Percentiles rank a stretch among this genome's conserved stretches.
Evolutionary conservation across 208 protist genomes (phyloP).

Genomic region (Leishmania guyanensis): DNA sequence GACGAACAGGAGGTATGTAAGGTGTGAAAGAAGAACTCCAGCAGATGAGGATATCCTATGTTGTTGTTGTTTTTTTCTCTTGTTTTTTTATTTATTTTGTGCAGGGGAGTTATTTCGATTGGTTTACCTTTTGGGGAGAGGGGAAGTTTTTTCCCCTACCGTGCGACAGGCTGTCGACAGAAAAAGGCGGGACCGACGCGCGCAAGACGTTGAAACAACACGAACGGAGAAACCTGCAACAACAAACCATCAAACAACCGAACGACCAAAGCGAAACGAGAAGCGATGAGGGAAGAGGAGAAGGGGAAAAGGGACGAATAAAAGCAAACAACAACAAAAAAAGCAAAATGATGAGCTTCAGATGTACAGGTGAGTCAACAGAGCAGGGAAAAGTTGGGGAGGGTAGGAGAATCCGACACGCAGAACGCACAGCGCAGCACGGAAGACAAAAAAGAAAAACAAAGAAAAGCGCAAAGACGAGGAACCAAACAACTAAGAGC

Average conservation of each 20-base stretch:
- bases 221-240: not conserved
- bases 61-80: not conserved
- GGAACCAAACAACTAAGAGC: not conserved
- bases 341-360: not conserved
- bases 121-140: not conserved
- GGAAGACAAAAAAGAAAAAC: conserved; percentile 1
- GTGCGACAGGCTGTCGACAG: conserved; percentile 5
- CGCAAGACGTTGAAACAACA: conserved; percentile 16
- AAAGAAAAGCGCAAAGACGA: conserved; percentile 1
- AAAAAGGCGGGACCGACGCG: not conserved
- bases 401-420: not conserved
- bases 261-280: not conserved
- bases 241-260: not conserved
- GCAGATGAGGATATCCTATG: not conserved
- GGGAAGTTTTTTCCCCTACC: not conserved
- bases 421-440: not conserved
- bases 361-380: not conserved
- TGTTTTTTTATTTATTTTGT: not conserved
- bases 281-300: not conserved
- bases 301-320: not conserved
- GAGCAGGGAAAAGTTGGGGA: not conserved
- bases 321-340: not conserved
- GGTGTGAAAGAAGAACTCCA: not conserved
- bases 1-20: not conserved
- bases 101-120: not conserved